Conservation (phyloP, 2,329 filamentous ascomycete species). For the Setomelanomma holmii region DNA sequence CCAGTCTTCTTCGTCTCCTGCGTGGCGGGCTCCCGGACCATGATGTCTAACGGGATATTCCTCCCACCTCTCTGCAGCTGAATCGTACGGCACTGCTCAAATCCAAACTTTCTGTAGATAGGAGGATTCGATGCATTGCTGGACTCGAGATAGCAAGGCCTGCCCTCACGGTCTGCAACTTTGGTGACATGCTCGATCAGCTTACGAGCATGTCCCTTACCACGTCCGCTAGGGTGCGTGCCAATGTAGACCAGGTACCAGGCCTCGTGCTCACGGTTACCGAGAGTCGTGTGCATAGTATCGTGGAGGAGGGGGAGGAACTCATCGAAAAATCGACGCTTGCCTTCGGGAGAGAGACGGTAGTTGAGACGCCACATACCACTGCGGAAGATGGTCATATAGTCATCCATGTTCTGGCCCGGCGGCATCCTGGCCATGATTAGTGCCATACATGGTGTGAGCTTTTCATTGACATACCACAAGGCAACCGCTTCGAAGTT, state of each 20-base stretch:
- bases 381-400: constrained; percentile 73
- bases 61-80: constrained; percentile 64
- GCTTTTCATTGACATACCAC: constrained; percentile 65
- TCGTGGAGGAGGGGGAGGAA: constrained; percentile 77
- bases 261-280: constrained; percentile 68
- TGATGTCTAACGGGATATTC: constrained; percentile 75
- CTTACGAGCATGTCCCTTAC: constrained; percentile 75
- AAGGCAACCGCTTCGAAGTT: constrained; percentile 80
- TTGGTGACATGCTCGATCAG: constrained; percentile 73
- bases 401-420: constrained; percentile 75
- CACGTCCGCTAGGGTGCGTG: constrained; percentile 72
- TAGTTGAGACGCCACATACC: constrained; percentile 81
- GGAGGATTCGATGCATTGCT: constrained; percentile 71
- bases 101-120: constrained; percentile 80
- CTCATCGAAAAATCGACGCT: constrained; percentile 76
- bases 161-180: constrained; percentile 70
- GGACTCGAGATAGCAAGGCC: constrained; percentile 79
- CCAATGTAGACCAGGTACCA: constrained; percentile 89
- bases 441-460: constrained; percentile 6
- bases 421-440: constrained; percentile 70
- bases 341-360: constrained; percentile 75
- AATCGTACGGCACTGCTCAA: constrained; percentile 69
- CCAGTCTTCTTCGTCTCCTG: constrained; percentile 27
- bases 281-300: constrained; percentile 74
- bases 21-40: constrained; percentile 73